These are phyloP conservation scores for Spongospora subterranea DNA, from an alignment of 208 protist species.

Conservation along the genomic window DNA sequence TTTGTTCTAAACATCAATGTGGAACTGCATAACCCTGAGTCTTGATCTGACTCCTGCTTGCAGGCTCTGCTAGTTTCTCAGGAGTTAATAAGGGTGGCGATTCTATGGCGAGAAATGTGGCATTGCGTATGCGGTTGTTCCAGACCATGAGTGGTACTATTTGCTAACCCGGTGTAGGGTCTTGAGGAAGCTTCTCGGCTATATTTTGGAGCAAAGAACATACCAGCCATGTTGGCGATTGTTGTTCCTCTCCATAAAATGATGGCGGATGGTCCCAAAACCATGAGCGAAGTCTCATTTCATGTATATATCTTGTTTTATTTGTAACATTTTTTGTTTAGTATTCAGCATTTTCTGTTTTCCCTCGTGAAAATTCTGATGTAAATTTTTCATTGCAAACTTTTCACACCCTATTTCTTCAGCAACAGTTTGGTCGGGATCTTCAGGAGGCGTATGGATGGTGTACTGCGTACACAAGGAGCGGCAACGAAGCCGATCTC, in stretches of 20 bases:
- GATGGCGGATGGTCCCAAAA: slow-evolving; percentile 84
- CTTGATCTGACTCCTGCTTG: slow-evolving; percentile 56
- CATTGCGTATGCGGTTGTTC: slow-evolving; percentile 71
- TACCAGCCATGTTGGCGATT: slow-evolving; percentile 86
- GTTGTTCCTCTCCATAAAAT: slow-evolving; percentile 92
- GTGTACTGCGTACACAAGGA: slow-evolving; percentile 81
- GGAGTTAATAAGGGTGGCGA: slow-evolving; percentile 97
- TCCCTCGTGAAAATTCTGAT: too few relatives aligned
- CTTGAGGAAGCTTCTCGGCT: slow-evolving; percentile 92
- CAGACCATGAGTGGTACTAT: neutral
- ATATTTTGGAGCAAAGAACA: slow-evolving; percentile 92
- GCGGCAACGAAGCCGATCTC: slow-evolving; percentile 74
- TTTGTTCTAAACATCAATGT: neutral
- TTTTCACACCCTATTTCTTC: neutral
- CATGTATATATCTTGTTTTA: too few relatives aligned
- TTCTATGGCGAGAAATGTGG: slow-evolving; percentile 93
- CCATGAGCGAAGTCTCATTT: slow-evolving; percentile 93
- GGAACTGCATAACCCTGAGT: slow-evolving; percentile 48
- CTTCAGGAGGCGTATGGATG: slow-evolving; percentile 80
- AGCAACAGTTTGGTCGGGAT: slow-evolving; percentile 72
- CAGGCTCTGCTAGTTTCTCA: slow-evolving; percentile 92
- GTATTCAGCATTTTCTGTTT: too few relatives aligned
- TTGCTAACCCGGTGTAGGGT: slow-evolving; percentile 74
- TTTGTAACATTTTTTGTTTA: too few relatives aligned
- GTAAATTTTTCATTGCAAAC: too few relatives aligned